Evolutionary conservation across 129 eudicot species (phyloP), one percentile per base, ranked within the genome.

Genomic region (Logfia minima): DNA sequence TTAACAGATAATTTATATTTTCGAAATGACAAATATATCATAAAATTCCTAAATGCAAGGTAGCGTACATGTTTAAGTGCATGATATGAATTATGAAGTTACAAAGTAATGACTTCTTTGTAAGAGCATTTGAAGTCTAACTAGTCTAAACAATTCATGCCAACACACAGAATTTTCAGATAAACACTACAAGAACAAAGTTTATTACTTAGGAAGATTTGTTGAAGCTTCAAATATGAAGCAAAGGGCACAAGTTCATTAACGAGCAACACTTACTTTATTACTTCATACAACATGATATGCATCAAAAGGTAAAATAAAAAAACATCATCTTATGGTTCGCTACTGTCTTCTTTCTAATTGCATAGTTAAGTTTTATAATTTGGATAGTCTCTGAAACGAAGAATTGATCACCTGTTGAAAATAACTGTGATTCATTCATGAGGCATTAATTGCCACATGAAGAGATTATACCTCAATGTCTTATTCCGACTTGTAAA

Each of bases 341-440:
- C 63, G 6, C 28, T 58, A 19, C 10, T 58, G 63, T 58, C 63
- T 58, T 19, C 63, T 58, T 58, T 58, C 63, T 58, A 58, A 58
- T 2, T 58, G 55, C 32, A 66, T 66, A 66, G 48, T 70, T 31
- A 48, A 28, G 31, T 60, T 71, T 22, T 52, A 71, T 62, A 62
- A 21, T 32, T 62, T 58, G 19, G 24, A 37, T n/a, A 63, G 43
- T 72, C 58, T 77, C 39, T 21, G 24, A 66, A 66, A 66, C 29
- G 66, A 32, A 67, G 67, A 53, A 70, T n/a, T 4, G 29, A 75
- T 17, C 28, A 61, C 26, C 31, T 61, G 68, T 68, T 14, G 61
- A 24, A 24, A 26, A 60, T 66, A 79, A 71, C 66, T 60, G 71
- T 69, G 48, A 32, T 58, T 24, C 69, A 37, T 78, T 69, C 41